Evolutionary conservation across 2,329 filamentous ascomycete genomes (phyloP), one percentile per base, ranked within the genome.

Genomic region (Botrytis sinoallii): DNA sequence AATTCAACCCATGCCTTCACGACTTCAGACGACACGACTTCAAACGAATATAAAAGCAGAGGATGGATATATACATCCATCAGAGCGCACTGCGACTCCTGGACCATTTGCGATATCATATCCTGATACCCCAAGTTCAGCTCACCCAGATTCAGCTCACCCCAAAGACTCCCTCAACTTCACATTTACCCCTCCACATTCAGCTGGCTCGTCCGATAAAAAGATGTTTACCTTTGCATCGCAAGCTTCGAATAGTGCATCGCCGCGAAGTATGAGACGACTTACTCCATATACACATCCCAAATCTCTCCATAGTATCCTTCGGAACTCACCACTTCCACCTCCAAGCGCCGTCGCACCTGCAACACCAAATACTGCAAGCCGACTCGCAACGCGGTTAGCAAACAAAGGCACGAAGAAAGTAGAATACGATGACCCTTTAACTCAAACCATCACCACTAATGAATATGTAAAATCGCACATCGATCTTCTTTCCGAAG

Each of bases 251-350:
- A 74, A 75, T 35, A 74, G 73, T 38, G 78, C 80, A 35, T 84
- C 83, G 18, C 82, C 84, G n/a, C 79, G 82, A 7, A 82, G 83
- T 22, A 79, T 80, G 32, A 82, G 84, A 25, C 82, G 77, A 71
- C 66, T 71, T 14, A 77, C 85, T 4, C 89, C 89, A 3, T 91
- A 91, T 77, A 87, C 84, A 2, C 89, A 89, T 75, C 87, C 89
- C 48, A 85, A 85, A 73, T 83, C 84, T 60, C 85, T 91, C 16
- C 89, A 88, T 79, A 90, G 88, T 81, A 91, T 91, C 77, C 85
- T 91, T 35, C 87, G 89, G 71, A 91, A 91, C 83, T 91, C 89
- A 7, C 89, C 89, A 29, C 83, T 91, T 10, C 88, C 88, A 32
- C 86, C 88, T 1, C 81, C 83, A 4, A 86, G 82, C 32, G 84